Conservation (phyloP, 805 yeast genomes). For the Spathaspora girioi region DNA sequence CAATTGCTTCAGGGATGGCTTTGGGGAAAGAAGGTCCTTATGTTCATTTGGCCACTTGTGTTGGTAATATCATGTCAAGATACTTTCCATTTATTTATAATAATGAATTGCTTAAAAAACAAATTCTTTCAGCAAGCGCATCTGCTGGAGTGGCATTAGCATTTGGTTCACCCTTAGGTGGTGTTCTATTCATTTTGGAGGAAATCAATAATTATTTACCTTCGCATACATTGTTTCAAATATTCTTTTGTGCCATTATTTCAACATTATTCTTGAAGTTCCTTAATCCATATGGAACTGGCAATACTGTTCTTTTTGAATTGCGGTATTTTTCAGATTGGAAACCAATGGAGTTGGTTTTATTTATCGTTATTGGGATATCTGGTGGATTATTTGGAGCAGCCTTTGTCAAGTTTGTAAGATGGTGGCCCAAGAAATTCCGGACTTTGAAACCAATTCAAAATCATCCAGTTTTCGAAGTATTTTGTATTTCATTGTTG, state of each 20-base stretch:
- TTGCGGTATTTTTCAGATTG: conserved; percentile 49
- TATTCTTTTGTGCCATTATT: conserved; percentile 53
- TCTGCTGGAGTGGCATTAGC: conserved; percentile 60
- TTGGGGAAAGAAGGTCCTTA: conserved; percentile 63
- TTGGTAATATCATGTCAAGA: conserved; percentile 52
- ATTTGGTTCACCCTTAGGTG: conserved; percentile 59
- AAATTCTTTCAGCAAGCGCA: conserved; percentile 53
- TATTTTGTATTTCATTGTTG: conserved; percentile 37
- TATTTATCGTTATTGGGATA: conserved; percentile 46
- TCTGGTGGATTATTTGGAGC: conserved; percentile 57
- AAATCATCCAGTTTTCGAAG: conserved; percentile 42
- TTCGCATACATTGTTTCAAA: conserved; percentile 49
- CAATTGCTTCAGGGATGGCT: conserved; percentile 55
- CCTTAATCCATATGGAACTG: conserved; percentile 57
- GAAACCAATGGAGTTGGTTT: conserved; percentile 44
- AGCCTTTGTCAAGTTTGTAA: conserved; percentile 41
- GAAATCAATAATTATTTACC: conserved; percentile 56
- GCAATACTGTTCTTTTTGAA: conserved; percentile 54
- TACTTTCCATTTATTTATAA: conserved; percentile 41
- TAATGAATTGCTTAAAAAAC: conserved; percentile 50
- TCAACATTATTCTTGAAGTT: conserved; percentile 51
- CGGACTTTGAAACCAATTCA: conserved; percentile 29
- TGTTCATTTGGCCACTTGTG: conserved; percentile 57
- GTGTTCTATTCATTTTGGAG: conserved; percentile 53
- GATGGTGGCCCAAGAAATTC: conserved; percentile 44